phyloP scores from a whole-genome alignment of 208 protist species.

The Wallacemonas collosoma region DNA sequence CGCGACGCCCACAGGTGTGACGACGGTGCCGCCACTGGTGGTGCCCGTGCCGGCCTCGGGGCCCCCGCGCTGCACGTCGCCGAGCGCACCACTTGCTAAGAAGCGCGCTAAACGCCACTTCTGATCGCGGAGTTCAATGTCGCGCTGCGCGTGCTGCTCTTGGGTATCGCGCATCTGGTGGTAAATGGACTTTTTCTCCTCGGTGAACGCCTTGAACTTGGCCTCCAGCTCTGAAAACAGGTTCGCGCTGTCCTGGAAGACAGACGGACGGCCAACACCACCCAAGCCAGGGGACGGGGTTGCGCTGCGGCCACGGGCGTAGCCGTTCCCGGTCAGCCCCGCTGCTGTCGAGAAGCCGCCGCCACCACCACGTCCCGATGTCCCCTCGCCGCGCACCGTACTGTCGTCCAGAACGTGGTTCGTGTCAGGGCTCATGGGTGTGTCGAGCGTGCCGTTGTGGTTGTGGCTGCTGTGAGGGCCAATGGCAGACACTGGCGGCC shows the following conservation, averaged over 20 bases:
- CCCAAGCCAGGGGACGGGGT: conserved; percentile 10
- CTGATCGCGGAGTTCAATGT: conserved; percentile 64
- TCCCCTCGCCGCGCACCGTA: neutral
- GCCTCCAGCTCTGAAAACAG: conserved; percentile 57
- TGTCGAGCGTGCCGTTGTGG: neutral
- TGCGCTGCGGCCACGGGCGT: conserved; percentile 3
- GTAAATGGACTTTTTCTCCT: conserved; percentile 72
- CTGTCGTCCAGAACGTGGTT: neutral
- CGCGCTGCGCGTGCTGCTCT: conserved; percentile 54
- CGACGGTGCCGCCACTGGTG: conserved; percentile 20
- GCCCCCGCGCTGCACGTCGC: conserved; percentile 28
- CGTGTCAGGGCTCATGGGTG: conserved; percentile 3
- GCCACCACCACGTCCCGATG: neutral
- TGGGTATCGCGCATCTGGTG: conserved; percentile 68
- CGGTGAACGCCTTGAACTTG: conserved; percentile 53
- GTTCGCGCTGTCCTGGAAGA: conserved; percentile 20
- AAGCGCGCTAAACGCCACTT: conserved; percentile 78
- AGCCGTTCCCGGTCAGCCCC: conserved; percentile 9
- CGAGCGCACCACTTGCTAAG: conserved; percentile 45
- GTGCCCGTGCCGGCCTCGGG: neutral
- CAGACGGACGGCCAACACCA: conserved; percentile 10
- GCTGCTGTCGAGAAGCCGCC: conserved; percentile 7
- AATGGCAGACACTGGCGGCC: neutral
- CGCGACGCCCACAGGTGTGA: conserved; percentile 59
- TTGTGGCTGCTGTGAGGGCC: neutral